Conservation (phyloP, 148 eudicot species). For the Rhododendron molle region DNA sequence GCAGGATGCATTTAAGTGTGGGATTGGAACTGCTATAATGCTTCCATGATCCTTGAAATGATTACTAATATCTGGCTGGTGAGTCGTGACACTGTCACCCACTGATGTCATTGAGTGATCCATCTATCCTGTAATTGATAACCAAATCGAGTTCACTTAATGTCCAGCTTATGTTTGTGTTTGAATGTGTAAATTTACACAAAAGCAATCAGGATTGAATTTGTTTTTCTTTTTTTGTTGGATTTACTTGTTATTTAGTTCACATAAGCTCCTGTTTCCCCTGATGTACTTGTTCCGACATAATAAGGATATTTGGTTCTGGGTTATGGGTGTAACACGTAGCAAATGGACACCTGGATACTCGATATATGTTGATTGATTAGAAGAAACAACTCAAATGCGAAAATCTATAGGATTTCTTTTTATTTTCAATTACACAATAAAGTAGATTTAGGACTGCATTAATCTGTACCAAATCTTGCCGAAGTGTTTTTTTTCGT, state of each 20-base stretch:
- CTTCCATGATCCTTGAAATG: neutral
- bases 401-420: neutral
- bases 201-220: neutral
- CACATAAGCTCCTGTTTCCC: neutral
- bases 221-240: neutral
- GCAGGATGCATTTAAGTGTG: neutral
- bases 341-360: neutral
- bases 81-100: neutral
- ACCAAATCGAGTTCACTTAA: neutral
- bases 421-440: neutral
- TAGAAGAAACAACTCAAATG: neutral
- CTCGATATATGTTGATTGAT: neutral
- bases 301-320: neutral
- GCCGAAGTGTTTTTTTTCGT: neutral
- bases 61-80: neutral
- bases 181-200: neutral
- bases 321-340: neutral
- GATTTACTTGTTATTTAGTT: neutral
- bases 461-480: neutral
- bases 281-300: neutral
- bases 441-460: neutral
- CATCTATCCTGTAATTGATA: neutral
- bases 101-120: neutral
- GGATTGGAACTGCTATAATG: neutral
- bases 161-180: neutral